These are phyloP conservation scores for Phytophthora quininea DNA, from an alignment of 352 stramenopile genomes.

Conservation along the genomic window DNA sequence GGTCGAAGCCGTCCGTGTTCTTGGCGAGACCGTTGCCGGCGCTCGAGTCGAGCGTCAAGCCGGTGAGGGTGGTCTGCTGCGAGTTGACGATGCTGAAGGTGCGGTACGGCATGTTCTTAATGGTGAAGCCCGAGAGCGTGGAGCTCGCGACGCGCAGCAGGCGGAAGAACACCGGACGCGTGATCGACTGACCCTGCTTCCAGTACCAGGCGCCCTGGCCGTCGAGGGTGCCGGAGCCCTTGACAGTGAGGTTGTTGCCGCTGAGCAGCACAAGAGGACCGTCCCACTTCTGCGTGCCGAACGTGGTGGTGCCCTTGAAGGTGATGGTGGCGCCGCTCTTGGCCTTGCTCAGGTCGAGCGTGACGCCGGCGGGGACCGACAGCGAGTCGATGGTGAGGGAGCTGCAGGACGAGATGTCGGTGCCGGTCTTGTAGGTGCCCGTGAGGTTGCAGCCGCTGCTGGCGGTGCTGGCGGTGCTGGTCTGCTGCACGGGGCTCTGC, in stretches of 20 bases:
- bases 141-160: slow-evolving; percentile 5
- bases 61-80: slow-evolving; percentile 6
- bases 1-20: slow-evolving; percentile 35
- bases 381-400: slow-evolving; percentile 27
- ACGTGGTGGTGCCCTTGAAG: slow-evolving; percentile 35
- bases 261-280: slow-evolving; percentile 31
- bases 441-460: slow-evolving; percentile 27
- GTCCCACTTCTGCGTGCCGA: slow-evolving; percentile 31
- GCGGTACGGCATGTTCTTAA: slow-evolving; percentile 36
- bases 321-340: slow-evolving; percentile 26
- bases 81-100: slow-evolving; percentile 31
- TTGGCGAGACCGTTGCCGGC: slow-evolving; percentile 11
- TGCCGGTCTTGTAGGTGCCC: slow-evolving; percentile 32
- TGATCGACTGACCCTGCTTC: slow-evolving; percentile 24
- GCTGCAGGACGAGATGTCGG: slow-evolving; percentile 24
- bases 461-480: background rate
- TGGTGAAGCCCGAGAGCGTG: slow-evolving; percentile 27
- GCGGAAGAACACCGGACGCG: slow-evolving; percentile 25
- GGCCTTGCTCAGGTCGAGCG: slow-evolving; percentile 26
- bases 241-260: slow-evolving; percentile 16
- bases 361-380: slow-evolving; percentile 33
- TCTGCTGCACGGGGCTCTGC: background rate
- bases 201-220: slow-evolving; percentile 29
- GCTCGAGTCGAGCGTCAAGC: slow-evolving; percentile 12
- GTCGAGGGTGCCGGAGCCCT: slow-evolving; percentile 13